Base-by-base conservation (phyloP, 2,329 filamentous ascomycete species). In the Cladosporium velox region DNA sequence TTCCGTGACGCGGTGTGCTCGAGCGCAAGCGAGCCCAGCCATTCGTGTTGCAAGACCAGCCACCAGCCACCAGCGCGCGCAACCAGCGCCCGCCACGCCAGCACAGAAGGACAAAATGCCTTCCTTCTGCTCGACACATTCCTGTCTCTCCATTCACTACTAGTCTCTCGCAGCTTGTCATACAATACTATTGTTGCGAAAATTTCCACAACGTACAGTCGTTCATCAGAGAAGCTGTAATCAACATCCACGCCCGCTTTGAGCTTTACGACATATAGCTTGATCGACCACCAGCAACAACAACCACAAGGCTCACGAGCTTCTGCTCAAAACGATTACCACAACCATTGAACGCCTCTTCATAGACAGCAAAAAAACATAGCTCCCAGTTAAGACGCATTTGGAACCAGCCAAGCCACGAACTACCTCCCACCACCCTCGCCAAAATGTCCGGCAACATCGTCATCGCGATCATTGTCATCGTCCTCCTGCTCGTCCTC, bases 381-480 rank as follows among this genome's bases (percentile, higher is more conserved):
- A 52, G 26, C 0, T 14, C 28, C 59, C 14, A 30, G 44, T 32
- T 60, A 32, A 68, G 59, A 57, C 52, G 47, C 24, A 21, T 52
- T 69, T 58, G 58, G 44, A 65, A 38, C 55, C 30, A n/a, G 44
- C 30, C 67, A 55, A 59, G 24, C 60, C 41, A 59, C 30, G 47
- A n/a, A 57, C 34, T 41, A 57, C 10, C 52, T 24, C 10, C 44
- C 30, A 55, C 30, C 35, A 38, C 65, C 32, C 65, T 63, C 65
- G 58, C 67, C 69, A 80, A 60, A 55, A 84, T 84, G 82, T 76
- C 82, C 75, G 80, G 81, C 76, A 84, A 84, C 76, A 76, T 84
- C 69, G 81, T 82, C 77, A 82, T 84, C 77, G 82, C 82, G 75
- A 76, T 83, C 72, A 84, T 84, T 75, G 80, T 84, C 74, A 78